Evolutionary conservation across 2,329 filamentous ascomycete genomes (phyloP).

Genomic region (Phyllosticta citrichinensis): DNA sequence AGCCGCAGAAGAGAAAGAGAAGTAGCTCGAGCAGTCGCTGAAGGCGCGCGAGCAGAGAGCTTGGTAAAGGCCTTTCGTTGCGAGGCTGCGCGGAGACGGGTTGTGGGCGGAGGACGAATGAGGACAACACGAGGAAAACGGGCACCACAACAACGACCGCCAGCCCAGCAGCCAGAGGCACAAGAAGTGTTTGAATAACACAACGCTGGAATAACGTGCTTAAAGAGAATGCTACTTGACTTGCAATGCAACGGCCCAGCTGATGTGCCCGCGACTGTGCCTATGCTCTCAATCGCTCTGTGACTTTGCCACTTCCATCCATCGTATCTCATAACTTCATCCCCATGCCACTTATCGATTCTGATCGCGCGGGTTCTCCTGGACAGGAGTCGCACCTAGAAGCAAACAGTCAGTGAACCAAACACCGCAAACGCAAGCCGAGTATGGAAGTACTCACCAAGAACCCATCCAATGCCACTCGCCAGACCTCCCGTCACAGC

Average conservation of each 20-base stretch:
- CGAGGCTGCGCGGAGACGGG: too few species aligned
- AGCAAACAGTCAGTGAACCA: not conserved
- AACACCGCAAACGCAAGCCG: not conserved
- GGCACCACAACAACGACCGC: too few species aligned
- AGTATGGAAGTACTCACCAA: constrained; percentile 35
- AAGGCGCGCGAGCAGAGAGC: too few species aligned
- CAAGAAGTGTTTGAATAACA: too few species aligned
- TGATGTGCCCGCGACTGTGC: not conserved
- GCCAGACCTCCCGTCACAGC: constrained; percentile 53
- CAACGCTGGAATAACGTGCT: too few species aligned
- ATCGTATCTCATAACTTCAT: not conserved
- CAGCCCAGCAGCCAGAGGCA: too few species aligned
- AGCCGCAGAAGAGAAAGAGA: too few species aligned
- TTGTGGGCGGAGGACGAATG: too few species aligned
- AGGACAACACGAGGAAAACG: too few species aligned
- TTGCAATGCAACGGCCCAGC: not conserved
- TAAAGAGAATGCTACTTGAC: not conserved
- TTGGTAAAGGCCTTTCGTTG: too few species aligned
- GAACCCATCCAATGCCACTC: constrained; percentile 54
- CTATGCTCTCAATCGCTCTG: not conserved
- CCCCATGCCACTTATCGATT: not conserved
- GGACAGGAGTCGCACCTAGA: constrained; percentile 5
- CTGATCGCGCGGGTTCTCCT: not conserved
- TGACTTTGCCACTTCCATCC: not conserved
- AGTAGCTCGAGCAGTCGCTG: too few species aligned